Evolutionary conservation across 176 grass and related monocot species (phyloP), one percentile per base, ranked within the genome.

Genomic region (Oryza coarctata): DNA sequence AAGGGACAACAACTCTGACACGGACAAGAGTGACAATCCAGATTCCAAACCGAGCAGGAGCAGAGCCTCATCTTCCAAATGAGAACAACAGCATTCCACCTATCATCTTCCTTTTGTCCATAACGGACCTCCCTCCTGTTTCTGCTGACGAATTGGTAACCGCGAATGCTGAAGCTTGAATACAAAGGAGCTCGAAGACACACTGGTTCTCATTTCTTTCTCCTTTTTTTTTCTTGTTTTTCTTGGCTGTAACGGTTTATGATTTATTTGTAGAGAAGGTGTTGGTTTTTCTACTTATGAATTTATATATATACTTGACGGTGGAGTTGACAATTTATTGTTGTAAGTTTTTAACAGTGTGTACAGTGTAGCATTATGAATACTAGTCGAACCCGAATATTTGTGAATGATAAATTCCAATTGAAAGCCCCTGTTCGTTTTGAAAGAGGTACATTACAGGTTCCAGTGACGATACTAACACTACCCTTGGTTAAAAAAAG

Each of bases 1-100:
- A 61, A 92, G 66, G 75, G 93, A 92, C 31, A 88, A 82, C n/a
- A 92, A 85, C 67, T 94, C 93, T 5, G 93, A 94, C 87, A 94
- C 93, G 0, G 89, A 94, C 29, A 94, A 92, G 83, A 92, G 93
- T 27, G 93, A 94, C 22, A 92, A 92, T 80, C 86, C 84, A 34
- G 93, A 94, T 71, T 92, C 89, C 11, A 94, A 80, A 64, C 82
- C 85, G 25, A 90, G 74, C 60, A 87, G 87, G 75, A 90, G 80
- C 82, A 77, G 75, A 87, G 58, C 78, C 23, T 85, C 87, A 12
- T 83, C 87, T 18, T 85, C 84, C 9, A 92, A 86, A 80, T 94
- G 85, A 88, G 76, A 45, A 31, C 28, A 68, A 33, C 80, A 9
- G 18, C 36, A 40, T 63, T 64, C 28, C 77, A 17, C 26, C 38